These are phyloP conservation scores for Fusarium citri DNA, from an alignment of 2,329 filamentous ascomycete genomes.

Conservation along the genomic window DNA sequence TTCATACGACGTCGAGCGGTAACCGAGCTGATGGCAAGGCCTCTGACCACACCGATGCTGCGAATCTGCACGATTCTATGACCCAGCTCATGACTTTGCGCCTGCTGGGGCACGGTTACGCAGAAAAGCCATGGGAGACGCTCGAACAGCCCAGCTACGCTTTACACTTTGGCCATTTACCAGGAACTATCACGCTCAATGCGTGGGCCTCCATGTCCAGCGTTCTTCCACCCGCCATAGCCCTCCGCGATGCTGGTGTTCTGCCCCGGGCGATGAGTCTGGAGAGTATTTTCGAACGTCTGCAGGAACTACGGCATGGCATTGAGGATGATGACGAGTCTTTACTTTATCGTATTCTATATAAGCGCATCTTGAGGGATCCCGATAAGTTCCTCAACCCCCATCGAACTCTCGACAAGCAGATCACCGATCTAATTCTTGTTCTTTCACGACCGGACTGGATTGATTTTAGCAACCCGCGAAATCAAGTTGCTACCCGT, in stretches of 20 bases:
- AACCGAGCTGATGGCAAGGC: slow-evolving; percentile 56
- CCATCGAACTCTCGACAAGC: slow-evolving; percentile 73
- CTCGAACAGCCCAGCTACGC: slow-evolving; percentile 79
- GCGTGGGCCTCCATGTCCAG: slow-evolving; percentile 73
- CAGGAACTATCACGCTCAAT: slow-evolving; percentile 79
- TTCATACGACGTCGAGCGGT: slow-evolving; percentile 63
- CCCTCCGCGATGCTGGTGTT: slow-evolving; percentile 68
- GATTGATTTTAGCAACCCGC: slow-evolving; percentile 77
- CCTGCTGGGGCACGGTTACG: slow-evolving; percentile 56
- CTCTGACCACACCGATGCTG: slow-evolving; percentile 58
- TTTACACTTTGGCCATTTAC: slow-evolving; percentile 72
- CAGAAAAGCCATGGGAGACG: slow-evolving; percentile 72
- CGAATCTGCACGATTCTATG: slow-evolving; percentile 66
- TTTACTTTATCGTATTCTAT: slow-evolving; percentile 72
- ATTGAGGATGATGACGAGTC: slow-evolving; percentile 68
- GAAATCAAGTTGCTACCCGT: slow-evolving; percentile 78
- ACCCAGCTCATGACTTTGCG: slow-evolving; percentile 68
- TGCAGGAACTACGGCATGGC: slow-evolving; percentile 67
- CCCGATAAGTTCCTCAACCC: slow-evolving; percentile 71
- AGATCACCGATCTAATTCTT: slow-evolving; percentile 78
- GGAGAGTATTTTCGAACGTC: slow-evolving; percentile 66
- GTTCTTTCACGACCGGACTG: slow-evolving; percentile 76
- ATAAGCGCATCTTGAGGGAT: slow-evolving; percentile 74
- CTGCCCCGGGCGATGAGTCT: slow-evolving; percentile 71
- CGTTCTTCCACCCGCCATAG: slow-evolving; percentile 64